These are phyloP conservation scores for Debaryomyces robertsiae DNA, from an alignment of 1,139 yeast genomes.

Conservation along the genomic window DNA sequence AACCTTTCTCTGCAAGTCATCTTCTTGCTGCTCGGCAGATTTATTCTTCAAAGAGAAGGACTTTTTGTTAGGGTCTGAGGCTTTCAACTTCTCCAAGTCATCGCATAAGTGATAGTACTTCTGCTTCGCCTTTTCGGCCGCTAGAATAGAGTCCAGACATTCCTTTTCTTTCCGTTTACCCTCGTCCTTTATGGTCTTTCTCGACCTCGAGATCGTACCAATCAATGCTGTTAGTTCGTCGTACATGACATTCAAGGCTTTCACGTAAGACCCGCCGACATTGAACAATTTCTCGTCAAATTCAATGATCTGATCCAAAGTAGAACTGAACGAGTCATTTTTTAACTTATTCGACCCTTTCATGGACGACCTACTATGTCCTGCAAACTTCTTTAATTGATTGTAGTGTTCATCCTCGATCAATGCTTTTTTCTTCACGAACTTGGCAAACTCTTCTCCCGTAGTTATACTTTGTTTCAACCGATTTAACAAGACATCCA, in stretches of 20 bases:
- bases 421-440: slow-evolving; percentile 74
- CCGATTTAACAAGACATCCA: slow-evolving; percentile 69
- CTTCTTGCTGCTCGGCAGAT: slow-evolving; percentile 88
- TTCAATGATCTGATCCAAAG: slow-evolving; percentile 68
- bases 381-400: slow-evolving; percentile 69
- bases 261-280: slow-evolving; percentile 76
- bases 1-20: slow-evolving; percentile 79
- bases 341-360: slow-evolving; percentile 53
- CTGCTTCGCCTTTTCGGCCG: slow-evolving; percentile 86
- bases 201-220: slow-evolving; percentile 64
- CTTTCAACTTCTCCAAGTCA: slow-evolving; percentile 80
- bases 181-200: slow-evolving; percentile 81
- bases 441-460: slow-evolving; percentile 82
- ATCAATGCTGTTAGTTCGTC: slow-evolving; percentile 81
- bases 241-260: slow-evolving; percentile 79
- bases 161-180: slow-evolving; percentile 82
- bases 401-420: slow-evolving; percentile 79
- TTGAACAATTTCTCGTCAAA: slow-evolving; percentile 75
- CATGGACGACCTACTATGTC: slow-evolving; percentile 54
- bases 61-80: slow-evolving; percentile 82
- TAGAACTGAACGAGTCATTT: slow-evolving; percentile 68
- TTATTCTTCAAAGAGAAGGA: slow-evolving; percentile 77
- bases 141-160: slow-evolving; percentile 74
- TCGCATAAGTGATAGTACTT: slow-evolving; percentile 81
- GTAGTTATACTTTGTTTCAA: slow-evolving; percentile 79